phyloP scores from a whole-genome alignment of 495 filamentous ascomycete species.

The Talaromyces adpressus region DNA sequence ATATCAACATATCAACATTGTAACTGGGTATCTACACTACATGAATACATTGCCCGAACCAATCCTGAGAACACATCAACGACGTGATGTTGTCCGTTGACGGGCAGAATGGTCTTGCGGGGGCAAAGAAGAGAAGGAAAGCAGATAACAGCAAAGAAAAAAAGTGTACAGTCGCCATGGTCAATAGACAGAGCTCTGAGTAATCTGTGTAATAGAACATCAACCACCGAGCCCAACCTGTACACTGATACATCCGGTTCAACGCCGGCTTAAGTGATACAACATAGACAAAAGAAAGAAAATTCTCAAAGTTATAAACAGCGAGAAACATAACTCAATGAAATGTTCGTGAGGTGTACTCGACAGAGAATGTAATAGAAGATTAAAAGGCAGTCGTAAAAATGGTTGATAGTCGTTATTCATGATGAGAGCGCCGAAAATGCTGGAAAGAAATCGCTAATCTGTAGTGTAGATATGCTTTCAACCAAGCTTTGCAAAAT shows the following conservation, averaged over 20 bases:
- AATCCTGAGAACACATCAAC: not conserved
- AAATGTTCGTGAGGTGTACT: not conserved
- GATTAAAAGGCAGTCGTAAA: not conserved
- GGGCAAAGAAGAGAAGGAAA: not conserved
- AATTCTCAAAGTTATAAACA: not conserved
- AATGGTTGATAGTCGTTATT: not conserved
- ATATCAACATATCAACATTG: not conserved
- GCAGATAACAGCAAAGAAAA: not conserved
- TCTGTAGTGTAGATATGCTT: not conserved
- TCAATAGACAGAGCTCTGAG: not conserved
- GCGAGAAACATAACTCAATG: not conserved
- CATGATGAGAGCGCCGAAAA: not conserved
- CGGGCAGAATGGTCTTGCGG: not conserved
- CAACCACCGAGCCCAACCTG: not conserved
- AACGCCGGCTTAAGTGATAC: not conserved
- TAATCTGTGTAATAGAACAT: not conserved
- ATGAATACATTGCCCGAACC: constrained; percentile 2
- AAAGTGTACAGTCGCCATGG: not conserved
- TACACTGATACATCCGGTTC: not conserved
- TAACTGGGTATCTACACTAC: constrained; percentile 10
- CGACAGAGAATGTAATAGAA: not conserved
- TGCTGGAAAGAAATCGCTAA: not conserved
- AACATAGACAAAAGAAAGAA: constrained; percentile 1
- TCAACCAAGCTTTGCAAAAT: constrained; percentile 66
- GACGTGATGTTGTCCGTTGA: not conserved